Conservation (phyloP, 78 protist species). For the Chrysochromulina parva region DNA sequence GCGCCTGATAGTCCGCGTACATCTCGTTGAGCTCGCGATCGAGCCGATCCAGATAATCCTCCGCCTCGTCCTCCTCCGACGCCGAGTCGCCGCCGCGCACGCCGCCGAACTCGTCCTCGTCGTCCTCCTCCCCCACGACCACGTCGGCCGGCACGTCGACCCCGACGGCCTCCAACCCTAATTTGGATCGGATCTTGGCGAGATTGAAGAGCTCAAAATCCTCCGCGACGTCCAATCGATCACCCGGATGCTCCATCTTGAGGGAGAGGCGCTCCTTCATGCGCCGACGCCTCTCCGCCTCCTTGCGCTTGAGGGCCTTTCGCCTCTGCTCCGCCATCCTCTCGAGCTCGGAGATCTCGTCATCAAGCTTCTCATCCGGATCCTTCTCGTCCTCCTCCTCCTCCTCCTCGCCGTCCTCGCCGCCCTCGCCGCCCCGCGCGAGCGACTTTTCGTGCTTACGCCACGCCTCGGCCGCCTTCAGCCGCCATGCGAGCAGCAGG, state of each 20-base stretch:
- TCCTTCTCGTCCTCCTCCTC: background rate
- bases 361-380: background rate
- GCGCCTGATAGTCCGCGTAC: background rate
- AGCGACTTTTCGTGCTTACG: background rate
- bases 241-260: constrained; percentile 44
- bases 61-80: background rate
- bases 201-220: constrained; percentile 45
- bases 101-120: background rate
- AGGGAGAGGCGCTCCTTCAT: constrained; percentile 32
- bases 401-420: background rate
- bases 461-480: background rate
- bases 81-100: background rate
- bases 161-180: background rate
- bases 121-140: constrained; percentile 24
- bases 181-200: background rate
- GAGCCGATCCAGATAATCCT: background rate
- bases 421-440: background rate
- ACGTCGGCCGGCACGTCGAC: background rate
- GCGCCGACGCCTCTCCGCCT: too few species aligned
- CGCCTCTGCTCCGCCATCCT: background rate
- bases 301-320: background rate
- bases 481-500: constrained; percentile 36
- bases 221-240: background rate
- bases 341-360: background rate
- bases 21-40: background rate